Percentiles rank a stretch among this genome's conserved stretches.
phyloP scores from a whole-genome alignment of 306 rosid genomes.

The Biancaea sappan region DNA sequence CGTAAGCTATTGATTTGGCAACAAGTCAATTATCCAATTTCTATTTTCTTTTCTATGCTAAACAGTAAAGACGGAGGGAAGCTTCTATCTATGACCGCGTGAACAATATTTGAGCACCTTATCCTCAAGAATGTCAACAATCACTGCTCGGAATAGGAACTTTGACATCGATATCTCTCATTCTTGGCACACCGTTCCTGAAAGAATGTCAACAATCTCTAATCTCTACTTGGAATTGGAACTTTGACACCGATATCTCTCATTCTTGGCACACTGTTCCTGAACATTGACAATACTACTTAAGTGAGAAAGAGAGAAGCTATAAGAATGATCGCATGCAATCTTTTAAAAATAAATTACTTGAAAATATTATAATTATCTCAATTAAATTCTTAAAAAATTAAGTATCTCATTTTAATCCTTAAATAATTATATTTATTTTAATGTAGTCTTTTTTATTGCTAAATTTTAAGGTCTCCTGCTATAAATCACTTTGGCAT shows the following conservation, averaged over 20 bases:
- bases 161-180: conserved; percentile 45
- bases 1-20: neutral
- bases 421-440: no score
- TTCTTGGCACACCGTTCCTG: conserved; percentile 75
- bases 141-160: conserved; percentile 39
- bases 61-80: no score
- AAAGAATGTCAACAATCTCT: conserved; percentile 25
- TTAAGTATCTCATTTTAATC: no score
- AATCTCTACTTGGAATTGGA: no score
- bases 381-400: no score
- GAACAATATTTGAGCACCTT: conserved; percentile 24
- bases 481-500: no score
- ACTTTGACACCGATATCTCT: conserved; percentile 44
- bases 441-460: no score
- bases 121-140: conserved; percentile 21
- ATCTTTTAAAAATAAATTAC: neutral
- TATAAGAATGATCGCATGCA: conserved; percentile 18
- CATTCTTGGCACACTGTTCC: conserved; percentile 70
- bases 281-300: conserved; percentile 42
- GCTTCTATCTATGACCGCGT: neutral
- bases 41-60: neutral
- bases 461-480: no score
- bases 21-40: neutral
- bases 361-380: no score
- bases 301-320: conserved; percentile 7